A percentile compares a stretch with the other conserved stretches of the same genome.
phyloP scores from a whole-genome alignment of 140 eudicot genomes.

The Bidens hawaiensis region DNA sequence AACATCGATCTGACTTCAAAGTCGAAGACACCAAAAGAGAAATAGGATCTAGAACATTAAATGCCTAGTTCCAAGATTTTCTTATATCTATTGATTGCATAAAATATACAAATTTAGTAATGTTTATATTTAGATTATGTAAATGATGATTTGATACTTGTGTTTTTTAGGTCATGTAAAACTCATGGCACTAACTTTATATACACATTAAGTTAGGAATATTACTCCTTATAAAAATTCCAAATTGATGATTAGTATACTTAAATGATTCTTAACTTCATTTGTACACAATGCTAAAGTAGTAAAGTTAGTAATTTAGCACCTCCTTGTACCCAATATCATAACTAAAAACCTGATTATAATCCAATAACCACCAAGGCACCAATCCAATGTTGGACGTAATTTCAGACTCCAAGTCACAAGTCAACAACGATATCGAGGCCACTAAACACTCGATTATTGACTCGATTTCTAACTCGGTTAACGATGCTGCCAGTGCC shows the following conservation, averaged over 20 bases:
- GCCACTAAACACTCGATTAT: not conserved
- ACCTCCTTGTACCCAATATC: too few relatives aligned
- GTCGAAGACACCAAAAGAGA: too few relatives aligned
- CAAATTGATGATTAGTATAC: not conserved
- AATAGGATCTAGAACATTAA: too few relatives aligned
- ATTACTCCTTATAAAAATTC: not conserved
- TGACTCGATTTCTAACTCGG: constrained; percentile 16
- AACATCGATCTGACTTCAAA: too few relatives aligned
- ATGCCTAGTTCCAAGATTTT: too few relatives aligned
- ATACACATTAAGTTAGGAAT: not conserved
- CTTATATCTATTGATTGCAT: too few relatives aligned
- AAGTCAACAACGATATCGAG: constrained; percentile 4
- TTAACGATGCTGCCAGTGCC: too few relatives aligned
- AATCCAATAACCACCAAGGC: not conserved
- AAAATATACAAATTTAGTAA: too few relatives aligned
- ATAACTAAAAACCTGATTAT: not conserved
- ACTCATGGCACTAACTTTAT: constrained; percentile 1
- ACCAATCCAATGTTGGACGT: not conserved
- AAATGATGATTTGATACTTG: not conserved
- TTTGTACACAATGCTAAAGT: not conserved
- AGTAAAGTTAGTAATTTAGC: too few relatives aligned
- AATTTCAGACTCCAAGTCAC: too few relatives aligned
- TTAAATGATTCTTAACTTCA: not conserved
- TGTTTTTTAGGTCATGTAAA: not conserved
- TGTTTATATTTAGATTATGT: too few relatives aligned